Evolutionary conservation across 2,329 filamentous ascomycete species (phyloP), one percentile per base, ranked within the genome.

Genomic region (Ophiocordyceps unilateralis): DNA sequence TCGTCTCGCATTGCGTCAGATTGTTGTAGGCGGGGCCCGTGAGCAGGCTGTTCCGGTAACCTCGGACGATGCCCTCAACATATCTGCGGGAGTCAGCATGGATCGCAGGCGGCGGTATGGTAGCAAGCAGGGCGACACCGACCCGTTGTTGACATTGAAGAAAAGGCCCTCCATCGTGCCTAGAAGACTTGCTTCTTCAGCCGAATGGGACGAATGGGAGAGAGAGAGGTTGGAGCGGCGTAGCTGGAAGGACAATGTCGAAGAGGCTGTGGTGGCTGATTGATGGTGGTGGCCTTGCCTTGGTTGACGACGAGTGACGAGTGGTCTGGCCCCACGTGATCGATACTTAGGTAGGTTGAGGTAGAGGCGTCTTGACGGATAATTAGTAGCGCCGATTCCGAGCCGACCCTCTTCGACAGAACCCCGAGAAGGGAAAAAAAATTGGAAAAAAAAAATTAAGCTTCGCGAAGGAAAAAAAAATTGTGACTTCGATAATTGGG

Each of bases 71-170:
- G 62, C 91, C 91, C 67, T 98, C 91, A 60, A 96, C 79, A 66
- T 93, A 96, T 66, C 88, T 93, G 56, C 47, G 28, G 30, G 42
- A 34, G 50, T 63, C 49, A 63, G 58, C 49, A 21, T 9, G 14
- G 49, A 43, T 52, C 57, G 50, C 55, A 37, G 43, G 43, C 37
- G 9, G n/a, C n/a, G n/a, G n/a, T n/a, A n/a, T n/a, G n/a, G n/a
- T n/a, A 34, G 37, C 53, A 12, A 42, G 22, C 21, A 38, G 44
- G 41, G 28, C 39, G 34, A 43, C 26, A 41, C 59, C 50, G 69
- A 89, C 82, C 88, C 88, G 65, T 85, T 88, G 65, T 93, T 87
- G 49, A 89, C 83, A 67, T 95, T 95, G 68, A 91, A 95, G 56
- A 87, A 81, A 39, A 95, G 78, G 46, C 87, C 87, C 71, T 94